These are phyloP conservation scores for Paraphaeosphaeria sporulosa DNA, from an alignment of 2,329 filamentous ascomycete species.

Conservation along the genomic window DNA sequence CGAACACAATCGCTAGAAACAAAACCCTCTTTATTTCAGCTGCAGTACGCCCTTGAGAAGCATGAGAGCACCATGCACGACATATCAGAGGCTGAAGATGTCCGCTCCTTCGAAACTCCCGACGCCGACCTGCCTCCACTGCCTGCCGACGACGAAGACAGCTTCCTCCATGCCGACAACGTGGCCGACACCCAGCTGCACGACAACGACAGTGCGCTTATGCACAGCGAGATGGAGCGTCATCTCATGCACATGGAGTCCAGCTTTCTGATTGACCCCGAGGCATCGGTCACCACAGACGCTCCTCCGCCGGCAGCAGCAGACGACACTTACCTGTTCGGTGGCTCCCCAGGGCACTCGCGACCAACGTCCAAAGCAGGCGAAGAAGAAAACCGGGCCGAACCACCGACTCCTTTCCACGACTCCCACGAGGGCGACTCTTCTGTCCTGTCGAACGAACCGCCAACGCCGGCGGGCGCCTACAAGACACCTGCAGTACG, in stretches of 20 bases:
- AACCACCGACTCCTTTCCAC: slow-evolving; percentile 11
- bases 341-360: slow-evolving; percentile 45
- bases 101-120: slow-evolving; percentile 42
- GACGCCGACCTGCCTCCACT: slow-evolving; percentile 52
- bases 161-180: slow-evolving; percentile 44
- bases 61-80: slow-evolving; percentile 33
- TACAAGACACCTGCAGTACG: slow-evolving; percentile 52
- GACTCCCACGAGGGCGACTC: slow-evolving; percentile 31
- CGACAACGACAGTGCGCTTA: slow-evolving; percentile 54
- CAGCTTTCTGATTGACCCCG: slow-evolving; percentile 65
- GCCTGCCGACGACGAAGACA: slow-evolving; percentile 50
- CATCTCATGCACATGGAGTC: slow-evolving; percentile 69
- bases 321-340: slow-evolving; percentile 58
- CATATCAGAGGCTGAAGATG: slow-evolving; percentile 41
- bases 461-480: slow-evolving; percentile 50
- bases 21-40: slow-evolving; percentile 25
- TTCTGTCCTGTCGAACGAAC: slow-evolving; percentile 40
- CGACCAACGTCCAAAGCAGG: slow-evolving; percentile 26
- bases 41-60: slow-evolving; percentile 19
- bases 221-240: slow-evolving; percentile 66
- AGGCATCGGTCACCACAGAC: slow-evolving; percentile 45
- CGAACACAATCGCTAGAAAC: slow-evolving; percentile 28
- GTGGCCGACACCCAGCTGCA: slow-evolving; percentile 37
- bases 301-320: slow-evolving; percentile 29
- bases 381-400: slow-evolving; percentile 13